A percentile compares a stretch with the other conserved stretches of the same genome.
phyloP scores from a whole-genome alignment of 2,329 filamentous ascomycete species.

The Dactylellina parvicollis region DNA sequence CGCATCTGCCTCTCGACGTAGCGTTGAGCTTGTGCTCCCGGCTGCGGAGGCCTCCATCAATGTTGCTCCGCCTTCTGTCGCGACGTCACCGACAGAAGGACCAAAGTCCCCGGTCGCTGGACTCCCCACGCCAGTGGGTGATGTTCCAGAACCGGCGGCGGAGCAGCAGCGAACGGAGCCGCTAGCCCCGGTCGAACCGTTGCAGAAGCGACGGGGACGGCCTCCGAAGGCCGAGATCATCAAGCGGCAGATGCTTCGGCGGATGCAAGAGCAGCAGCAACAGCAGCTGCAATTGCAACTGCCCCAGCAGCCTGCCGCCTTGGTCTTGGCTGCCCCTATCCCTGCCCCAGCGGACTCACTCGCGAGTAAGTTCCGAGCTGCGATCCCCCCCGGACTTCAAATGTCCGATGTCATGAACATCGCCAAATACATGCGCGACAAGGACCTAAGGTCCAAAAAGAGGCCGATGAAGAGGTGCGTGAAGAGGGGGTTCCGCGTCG shows the following conservation, averaged over 20 bases:
- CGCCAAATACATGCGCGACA: constrained; percentile 32
- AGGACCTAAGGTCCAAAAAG: constrained; percentile 32
- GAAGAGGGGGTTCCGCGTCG: constrained; percentile 42
- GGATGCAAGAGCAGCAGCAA: constrained; percentile 1
- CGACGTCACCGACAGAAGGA: background rate
- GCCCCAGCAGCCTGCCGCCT: background rate
- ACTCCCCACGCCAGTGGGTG: background rate
- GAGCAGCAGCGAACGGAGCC: constrained; percentile 4
- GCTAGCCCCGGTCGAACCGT: constrained; percentile 30
- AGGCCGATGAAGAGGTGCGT: constrained; percentile 29
- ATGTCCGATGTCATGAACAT: constrained; percentile 32
- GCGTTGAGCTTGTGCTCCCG: constrained; percentile 9
- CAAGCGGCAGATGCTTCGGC: background rate
- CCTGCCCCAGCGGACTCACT: constrained; percentile 17
- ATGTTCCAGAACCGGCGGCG: constrained; percentile 4
- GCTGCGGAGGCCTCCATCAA: background rate
- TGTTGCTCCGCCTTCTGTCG: no score
- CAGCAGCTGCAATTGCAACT: constrained; percentile 5
- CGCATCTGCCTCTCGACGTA: background rate
- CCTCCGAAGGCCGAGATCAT: constrained; percentile 41
- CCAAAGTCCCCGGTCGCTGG: background rate
- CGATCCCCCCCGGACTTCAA: constrained; percentile 30
- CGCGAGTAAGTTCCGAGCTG: constrained; percentile 24
- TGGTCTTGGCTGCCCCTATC: background rate
- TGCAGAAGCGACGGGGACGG: constrained; percentile 43